Percentiles rank a stretch among this genome's conserved stretches.
Evolutionary conservation across 192 early-diverging fungal genomes (phyloP).

Genomic region (Coemansia nantahalensis): DNA sequence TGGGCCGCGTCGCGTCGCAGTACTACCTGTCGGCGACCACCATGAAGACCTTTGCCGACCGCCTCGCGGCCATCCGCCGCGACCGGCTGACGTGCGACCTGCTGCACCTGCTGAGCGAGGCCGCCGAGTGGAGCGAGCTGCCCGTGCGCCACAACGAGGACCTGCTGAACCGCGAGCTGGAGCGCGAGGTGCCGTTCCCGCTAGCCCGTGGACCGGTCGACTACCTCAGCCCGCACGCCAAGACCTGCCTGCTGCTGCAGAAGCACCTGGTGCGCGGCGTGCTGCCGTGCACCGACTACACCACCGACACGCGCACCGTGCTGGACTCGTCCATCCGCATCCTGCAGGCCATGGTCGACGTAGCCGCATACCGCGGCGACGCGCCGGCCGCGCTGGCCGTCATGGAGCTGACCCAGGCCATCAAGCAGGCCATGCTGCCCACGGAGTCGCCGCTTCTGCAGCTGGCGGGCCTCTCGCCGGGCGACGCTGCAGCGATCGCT

Average conservation of each 20-base stretch:
- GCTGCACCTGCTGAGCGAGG: constrained; percentile 76
- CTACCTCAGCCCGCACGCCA: constrained; percentile 87
- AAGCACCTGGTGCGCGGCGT: constrained; percentile 77
- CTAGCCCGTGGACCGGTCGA: constrained; percentile 51
- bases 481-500: constrained; percentile 2
- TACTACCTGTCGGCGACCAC: constrained; percentile 90
- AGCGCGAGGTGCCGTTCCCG: constrained; percentile 65
- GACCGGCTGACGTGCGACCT: constrained; percentile 61
- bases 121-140: constrained; percentile 84
- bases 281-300: constrained; percentile 86
- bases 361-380: constrained; percentile 69
- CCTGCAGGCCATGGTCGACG: constrained; percentile 92
- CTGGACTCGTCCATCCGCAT: constrained; percentile 91
- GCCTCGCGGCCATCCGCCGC: constrained; percentile 48
- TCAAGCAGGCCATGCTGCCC: constrained; percentile 90
- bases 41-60: constrained; percentile 63
- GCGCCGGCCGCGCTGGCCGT: constrained; percentile 62
- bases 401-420: constrained; percentile 84
- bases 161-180: constrained; percentile 79
- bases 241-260: constrained; percentile 88
- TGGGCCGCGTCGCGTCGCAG: constrained; percentile 84
- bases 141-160: constrained; percentile 97
- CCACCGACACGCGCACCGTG: constrained; percentile 86
- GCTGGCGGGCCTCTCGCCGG: constrained; percentile 52
- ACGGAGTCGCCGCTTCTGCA: constrained; percentile 71